Base-by-base conservation (phyloP, 352 stramenopile species). In the Peronospora belbahrii region DNA sequence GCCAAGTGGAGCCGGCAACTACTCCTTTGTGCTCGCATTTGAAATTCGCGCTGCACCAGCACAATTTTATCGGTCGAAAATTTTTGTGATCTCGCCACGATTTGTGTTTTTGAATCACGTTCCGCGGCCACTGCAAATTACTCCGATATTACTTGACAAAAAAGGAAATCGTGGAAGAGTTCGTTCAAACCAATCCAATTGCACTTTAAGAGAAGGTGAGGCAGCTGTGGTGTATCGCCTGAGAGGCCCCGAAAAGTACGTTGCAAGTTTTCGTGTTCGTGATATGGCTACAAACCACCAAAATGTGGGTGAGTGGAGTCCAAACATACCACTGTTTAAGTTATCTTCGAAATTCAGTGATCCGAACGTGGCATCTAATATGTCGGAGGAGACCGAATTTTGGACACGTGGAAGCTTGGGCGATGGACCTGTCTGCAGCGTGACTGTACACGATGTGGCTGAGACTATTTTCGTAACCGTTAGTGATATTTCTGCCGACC, bases 51-150 rank as follows among this genome's bases (percentile, higher is more conserved):
- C 77, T 3, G 83, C 78, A 13, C 81, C 83, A 27, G 73, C 65
- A 0, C 83, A 92, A 48, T 94, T 93, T 38, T 85, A 80, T 52
- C 64, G 78, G 4, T 85, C 83, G 6, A 92, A 90, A 60, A 84
- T 94, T 30, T 54, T 91, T 20, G 61, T 83, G 2, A 69, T 94
- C 30, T 83, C 79, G 11, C 83, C 83, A 9, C 74, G 83, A 4
- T 91, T 78, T 47, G 63, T 93, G 22, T 48, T 94, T 10, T 45
- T 85, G 30, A 93, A 83, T 34, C 59, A 61, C 25, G 72, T 91
- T 0, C 60, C 66, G 3, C 70, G 81, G 15, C 46, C 63, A 13
- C 42, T 94, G 17, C 74, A 94, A 37, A 52, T 91, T 20, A 85
- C 73, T 6, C 81, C 81, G 0, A 44, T 94, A 34, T 67, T 84